Evolutionary conservation across 2,329 filamentous ascomycete genomes (phyloP), one percentile per base, ranked within the genome.

Genomic region (Colletotrichum truncatum): DNA sequence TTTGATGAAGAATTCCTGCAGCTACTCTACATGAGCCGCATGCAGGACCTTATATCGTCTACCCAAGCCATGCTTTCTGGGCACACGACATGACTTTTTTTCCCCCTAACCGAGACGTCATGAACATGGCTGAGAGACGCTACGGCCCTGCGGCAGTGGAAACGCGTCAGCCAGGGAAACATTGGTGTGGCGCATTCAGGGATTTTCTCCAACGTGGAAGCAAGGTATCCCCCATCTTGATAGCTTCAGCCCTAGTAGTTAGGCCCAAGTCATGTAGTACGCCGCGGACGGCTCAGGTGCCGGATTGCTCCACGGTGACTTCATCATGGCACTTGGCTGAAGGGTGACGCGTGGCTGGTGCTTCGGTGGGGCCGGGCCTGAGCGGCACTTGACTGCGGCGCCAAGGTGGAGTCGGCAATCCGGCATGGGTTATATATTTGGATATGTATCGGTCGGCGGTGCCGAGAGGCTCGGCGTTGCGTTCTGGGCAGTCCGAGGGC

Each of bases 341-440:
- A 4, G 14, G 14, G 34, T 49, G 62, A 62, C 57, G 57, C 62
- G 62, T 62, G 34, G 57, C 57, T 56, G 28, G 45, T 26, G 23
- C 14, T 25, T 38, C 28, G 26, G 45, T 38, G 36, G 41, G 28
- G 57, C 18, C 51, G 63, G 14, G 39, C 21, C 49, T 36, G 23
- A 21, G 41, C 57, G 43, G 49, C 43, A 53, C 16, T 46, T 14
- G 36, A 30, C 43, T n/a, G 43, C 43, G 57, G 49, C 63, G 57
- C 63, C 57, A 66, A 66, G 63, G 43, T 55, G 34, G 43, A n/a
- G 23, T 28, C 63, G 43, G 57, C 51, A 56, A 51, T 25, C 28
- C 63, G 63, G 63, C 63, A 65, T 8, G 8, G 45, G 36, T 30
- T 32, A 10, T 18, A 21, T 39, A 26, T 45, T 38, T 25, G 28